phyloP scores from a whole-genome alignment of 768 basidiomycete genomes.

The Amanita fuliginea region DNA sequence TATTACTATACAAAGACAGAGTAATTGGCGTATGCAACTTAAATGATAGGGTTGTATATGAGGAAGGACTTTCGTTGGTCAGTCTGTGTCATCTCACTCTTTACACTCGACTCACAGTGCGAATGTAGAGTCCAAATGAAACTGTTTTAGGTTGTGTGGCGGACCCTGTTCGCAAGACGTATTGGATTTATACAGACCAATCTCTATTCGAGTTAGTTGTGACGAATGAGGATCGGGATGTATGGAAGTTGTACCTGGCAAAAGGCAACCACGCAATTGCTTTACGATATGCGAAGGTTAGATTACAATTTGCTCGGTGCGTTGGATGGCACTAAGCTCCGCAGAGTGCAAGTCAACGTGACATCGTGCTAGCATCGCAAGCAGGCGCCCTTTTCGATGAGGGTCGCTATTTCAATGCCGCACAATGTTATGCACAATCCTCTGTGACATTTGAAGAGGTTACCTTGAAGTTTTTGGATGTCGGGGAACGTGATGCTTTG shows the following conservation, averaged over 20 bases:
- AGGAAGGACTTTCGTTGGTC: conserved; percentile 76
- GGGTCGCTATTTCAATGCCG: conserved; percentile 81
- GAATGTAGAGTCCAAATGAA: conserved; percentile 64
- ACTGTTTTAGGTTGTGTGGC: conserved; percentile 62
- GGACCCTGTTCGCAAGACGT: conserved; percentile 83
- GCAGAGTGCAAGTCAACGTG: conserved; percentile 81
- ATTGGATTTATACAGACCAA: conserved; percentile 88
- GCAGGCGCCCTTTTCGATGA: conserved; percentile 71
- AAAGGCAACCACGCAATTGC: conserved; percentile 72
- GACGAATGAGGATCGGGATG: conserved; percentile 83
- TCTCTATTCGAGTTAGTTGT: conserved; percentile 83
- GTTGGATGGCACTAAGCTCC: not conserved
- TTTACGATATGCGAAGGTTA: conserved; percentile 71
- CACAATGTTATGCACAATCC: conserved; percentile 85
- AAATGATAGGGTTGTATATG: conserved; percentile 73
- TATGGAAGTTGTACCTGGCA: conserved; percentile 87
- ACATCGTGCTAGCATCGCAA: conserved; percentile 74
- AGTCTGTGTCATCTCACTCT: conserved; percentile 14
- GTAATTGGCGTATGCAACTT: conserved; percentile 70
- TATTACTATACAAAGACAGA: conserved; percentile 73
- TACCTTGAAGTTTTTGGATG: conserved; percentile 80
- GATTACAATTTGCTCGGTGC: conserved; percentile 8
- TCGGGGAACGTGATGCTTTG: conserved; percentile 80
- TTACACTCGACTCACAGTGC: not conserved
- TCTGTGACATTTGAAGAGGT: conserved; percentile 89